These are phyloP conservation scores for Zelopaecilomyces penicillatus DNA, from an alignment of 2,329 filamentous ascomycete species.

Conservation along the genomic window DNA sequence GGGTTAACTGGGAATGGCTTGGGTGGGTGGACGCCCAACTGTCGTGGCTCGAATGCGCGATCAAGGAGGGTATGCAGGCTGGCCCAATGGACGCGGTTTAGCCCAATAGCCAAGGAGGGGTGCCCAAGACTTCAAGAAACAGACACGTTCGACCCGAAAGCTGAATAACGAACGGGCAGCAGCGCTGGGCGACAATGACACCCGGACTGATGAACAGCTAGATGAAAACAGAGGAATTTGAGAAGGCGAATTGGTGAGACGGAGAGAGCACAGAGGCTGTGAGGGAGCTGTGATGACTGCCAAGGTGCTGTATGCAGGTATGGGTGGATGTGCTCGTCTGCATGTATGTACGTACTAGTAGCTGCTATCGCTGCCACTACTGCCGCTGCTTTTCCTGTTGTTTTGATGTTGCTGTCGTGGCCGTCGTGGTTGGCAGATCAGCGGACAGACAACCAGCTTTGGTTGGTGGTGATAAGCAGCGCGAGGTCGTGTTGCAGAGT, in stretches of 20 bases:
- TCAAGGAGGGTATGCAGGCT: constrained; percentile 28
- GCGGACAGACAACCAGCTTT: constrained; percentile 4
- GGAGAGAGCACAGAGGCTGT: no score
- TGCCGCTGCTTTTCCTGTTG: background rate
- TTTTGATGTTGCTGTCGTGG: constrained; percentile 3
- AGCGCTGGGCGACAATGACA: background rate
- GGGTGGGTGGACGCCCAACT: constrained; percentile 20
- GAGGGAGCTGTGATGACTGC: no score
- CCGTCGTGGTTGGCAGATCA: background rate
- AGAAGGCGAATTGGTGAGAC: constrained; percentile 3
- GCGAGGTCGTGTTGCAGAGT: background rate
- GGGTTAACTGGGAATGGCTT: constrained; percentile 24
- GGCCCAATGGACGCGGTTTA: constrained; percentile 25
- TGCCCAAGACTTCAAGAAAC: constrained; percentile 7
- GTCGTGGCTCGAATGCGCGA: constrained; percentile 34
- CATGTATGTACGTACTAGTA: no score
- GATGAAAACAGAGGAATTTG: background rate
- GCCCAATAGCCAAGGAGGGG: constrained; percentile 18
- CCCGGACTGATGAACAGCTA: no score
- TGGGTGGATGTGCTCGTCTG: no score
- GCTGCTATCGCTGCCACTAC: background rate
- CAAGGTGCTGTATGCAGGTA: no score
- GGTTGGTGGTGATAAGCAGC: background rate
- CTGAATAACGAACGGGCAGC: background rate
- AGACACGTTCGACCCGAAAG: constrained; percentile 1